Evolutionary conservation across 192 early-diverging fungal species (phyloP), one percentile per base, ranked within the genome.

Genomic region (Powellomyces hirtus): DNA sequence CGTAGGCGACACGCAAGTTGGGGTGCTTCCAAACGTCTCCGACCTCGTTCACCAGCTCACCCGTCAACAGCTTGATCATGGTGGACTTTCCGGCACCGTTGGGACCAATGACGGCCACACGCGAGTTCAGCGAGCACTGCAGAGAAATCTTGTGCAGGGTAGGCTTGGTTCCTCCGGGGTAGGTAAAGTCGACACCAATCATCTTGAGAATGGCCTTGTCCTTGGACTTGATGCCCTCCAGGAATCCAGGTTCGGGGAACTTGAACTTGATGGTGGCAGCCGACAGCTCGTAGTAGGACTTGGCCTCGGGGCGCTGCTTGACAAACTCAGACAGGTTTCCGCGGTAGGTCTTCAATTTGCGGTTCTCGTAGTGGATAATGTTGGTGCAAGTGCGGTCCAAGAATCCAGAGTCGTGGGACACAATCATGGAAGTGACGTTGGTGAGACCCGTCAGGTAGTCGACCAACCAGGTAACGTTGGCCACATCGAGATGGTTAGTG

Each of bases 21-120:
- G 90, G 91, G 73, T 93, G 90, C 77, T 90, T 84, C 83, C 84
- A 89, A 27, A 91, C 84, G 24, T 81, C 81, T 69, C 90, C 90
- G 24, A 79, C 75, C 72, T 88, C 84, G 30, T 90, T 80, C 11
- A 79, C 74, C 34, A 86, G 76, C 77, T 92, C 90, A 57, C 90
- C 91, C 53, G 88, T 90, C 34, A 93, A 63, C 29, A 91, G 59
- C 75, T 93, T 93, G 79, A 93, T 90, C 79, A 90, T 81, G 31
- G 91, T 93, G 0, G 90, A 91, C 56, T 93, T 93, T 67, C 91
- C 91, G 67, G 91, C 91, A 74, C 91, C 91, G 71, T 93, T 93
- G 27, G 90, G 84, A 24, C 91, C 91, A 52, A 90, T 81, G 63
- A 91, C 86, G 59, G 89, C 90, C 45, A 93, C 89, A 76, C 91